Evolutionary conservation across 352 stramenopile species (phyloP), one percentile per base, ranked within the genome.

Genomic region (Pythium graminicola): DNA sequence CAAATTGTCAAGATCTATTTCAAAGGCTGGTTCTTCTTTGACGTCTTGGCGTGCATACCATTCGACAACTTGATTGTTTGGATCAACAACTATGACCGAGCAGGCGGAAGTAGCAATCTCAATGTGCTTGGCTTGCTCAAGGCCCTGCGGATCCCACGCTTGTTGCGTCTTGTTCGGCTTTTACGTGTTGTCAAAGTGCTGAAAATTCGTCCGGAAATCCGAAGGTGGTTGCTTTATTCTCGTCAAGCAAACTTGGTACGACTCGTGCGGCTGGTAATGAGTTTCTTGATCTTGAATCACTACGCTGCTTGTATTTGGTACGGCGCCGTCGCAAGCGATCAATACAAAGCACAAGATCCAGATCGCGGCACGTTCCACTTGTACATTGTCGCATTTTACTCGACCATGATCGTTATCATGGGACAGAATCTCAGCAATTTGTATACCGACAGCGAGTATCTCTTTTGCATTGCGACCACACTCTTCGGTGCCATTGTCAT

Each of bases 221-320:
- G 77, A 19, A 67, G 81, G n/a, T 92, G 81, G 78, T 55, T 92
- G 1, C 75, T 87, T 35, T 89, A 92, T 62, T 92, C 81, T 11
- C 78, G 81, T 0, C 79, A 92, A 31, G 76, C 78, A 7, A 89
- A 92, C 45, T 65, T 92, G 27, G 60, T 89, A 4, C 66, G 81
- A 16, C 66, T 92, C 4, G 67, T 85, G 17, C 72, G 76, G 1
- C 69, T 94, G 17, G 73, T 93, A 13, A 44, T 76, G 4, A 65
- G 62, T 1, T 89, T 94, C 32, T 46, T 91, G 16, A 61, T 89
- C 13, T 69, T 87, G 24, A 88, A 90, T 33, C 84, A 94, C 56
- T 86, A 87, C 51, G 61, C 81, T 4, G 84, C 81, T 14, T 94
- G 84, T 50, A 73, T 86, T 24, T 94, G 84, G 84, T 82, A 72